Conservation (phyloP, 1,139 yeast species). For the Yamadazyma jaroonii region DNA sequence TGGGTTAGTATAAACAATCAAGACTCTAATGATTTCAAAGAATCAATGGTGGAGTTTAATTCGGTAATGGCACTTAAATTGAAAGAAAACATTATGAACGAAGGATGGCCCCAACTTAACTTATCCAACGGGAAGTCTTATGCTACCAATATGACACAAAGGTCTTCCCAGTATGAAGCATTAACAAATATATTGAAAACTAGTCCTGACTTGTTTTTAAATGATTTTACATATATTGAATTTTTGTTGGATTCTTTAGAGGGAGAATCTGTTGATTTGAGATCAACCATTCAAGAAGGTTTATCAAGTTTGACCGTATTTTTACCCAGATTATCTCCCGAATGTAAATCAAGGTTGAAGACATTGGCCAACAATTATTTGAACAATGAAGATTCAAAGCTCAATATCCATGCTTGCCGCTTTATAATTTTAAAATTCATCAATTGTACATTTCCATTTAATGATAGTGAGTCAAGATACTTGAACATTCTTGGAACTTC, state of each 20-base stretch:
- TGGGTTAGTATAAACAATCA: conserved; percentile 39
- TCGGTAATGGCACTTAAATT: conserved; percentile 48
- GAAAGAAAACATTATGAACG: conserved; percentile 47
- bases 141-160: conserved; percentile 33
- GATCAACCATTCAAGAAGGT: conserved; percentile 71
- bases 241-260: conserved; percentile 74
- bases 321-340: conserved; percentile 38
- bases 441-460: conserved; percentile 64
- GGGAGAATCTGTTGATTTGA: conserved; percentile 60
- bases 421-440: conserved; percentile 66
- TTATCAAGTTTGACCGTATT: conserved; percentile 58
- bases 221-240: conserved; percentile 52
- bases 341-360: conserved; percentile 44
- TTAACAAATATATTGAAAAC: conserved; percentile 63
- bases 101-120: conserved; percentile 59
- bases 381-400: conserved; percentile 14
- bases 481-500: conserved; percentile 67
- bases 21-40: conserved; percentile 16
- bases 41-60: conserved; percentile 24
- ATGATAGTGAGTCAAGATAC: conserved; percentile 65
- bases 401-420: conserved; percentile 41
- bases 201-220: conserved; percentile 40
- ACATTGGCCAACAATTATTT: conserved; percentile 40
- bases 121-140: conserved; percentile 22
- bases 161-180: conserved; percentile 74